These are phyloP conservation scores for Oryza officinalis DNA, from an alignment of 176 grass and related monocot species.

Conservation along the genomic window DNA sequence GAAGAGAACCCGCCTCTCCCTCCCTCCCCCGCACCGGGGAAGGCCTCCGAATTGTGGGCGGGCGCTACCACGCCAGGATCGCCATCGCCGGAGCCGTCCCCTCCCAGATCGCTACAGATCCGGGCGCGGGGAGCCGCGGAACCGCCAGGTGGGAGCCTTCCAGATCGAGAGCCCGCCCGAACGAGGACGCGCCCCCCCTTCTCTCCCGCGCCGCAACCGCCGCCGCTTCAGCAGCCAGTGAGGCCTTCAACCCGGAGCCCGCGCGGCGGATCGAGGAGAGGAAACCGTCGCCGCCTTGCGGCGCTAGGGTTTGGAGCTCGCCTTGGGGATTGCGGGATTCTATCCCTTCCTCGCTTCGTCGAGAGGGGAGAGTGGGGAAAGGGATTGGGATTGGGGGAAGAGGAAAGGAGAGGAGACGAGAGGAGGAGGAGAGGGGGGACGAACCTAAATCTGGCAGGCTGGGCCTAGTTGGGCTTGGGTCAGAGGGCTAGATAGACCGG, in stretches of 20 bases:
- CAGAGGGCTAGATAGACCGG: neutral
- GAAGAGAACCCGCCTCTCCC: neutral
- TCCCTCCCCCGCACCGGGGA: neutral
- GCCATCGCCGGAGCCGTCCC: slow-evolving; percentile 16
- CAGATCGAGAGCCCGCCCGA: neutral
- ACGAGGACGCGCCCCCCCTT: neutral
- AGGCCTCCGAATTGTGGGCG: slow-evolving; percentile 18
- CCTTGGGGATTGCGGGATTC: neutral
- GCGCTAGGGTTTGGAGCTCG: slow-evolving; percentile 43
- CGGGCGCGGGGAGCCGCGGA: neutral
- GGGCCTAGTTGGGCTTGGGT: neutral
- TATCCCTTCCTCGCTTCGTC: slow-evolving; percentile 1
- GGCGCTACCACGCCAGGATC: slow-evolving; percentile 25
- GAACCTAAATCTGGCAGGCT: neutral
- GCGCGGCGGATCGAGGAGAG: neutral
- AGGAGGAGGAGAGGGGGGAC: neutral
- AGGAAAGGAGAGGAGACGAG: too few species aligned
- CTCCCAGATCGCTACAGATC: slow-evolving; percentile 40
- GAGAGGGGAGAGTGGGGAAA: neutral
- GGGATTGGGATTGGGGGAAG: neutral
- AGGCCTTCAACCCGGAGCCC: neutral
- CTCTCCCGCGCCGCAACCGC: neutral
- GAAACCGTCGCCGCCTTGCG: neutral
- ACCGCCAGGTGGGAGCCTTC: neutral
- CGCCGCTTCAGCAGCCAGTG: neutral